phyloP scores from a whole-genome alignment of 495 filamentous ascomycete species.

The Apodospora peruviana region DNA sequence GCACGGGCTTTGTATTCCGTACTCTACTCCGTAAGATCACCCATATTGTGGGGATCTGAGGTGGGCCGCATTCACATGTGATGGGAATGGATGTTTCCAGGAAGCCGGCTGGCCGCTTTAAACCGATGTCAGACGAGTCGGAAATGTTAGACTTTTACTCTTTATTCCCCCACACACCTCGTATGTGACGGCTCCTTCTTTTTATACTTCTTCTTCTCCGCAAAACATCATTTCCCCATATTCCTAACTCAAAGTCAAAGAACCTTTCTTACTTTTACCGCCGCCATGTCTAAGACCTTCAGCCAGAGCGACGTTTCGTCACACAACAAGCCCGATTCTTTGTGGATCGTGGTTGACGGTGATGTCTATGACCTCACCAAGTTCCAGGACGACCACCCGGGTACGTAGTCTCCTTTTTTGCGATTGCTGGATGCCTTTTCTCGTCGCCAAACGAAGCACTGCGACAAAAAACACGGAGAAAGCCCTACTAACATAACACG shows the following conservation, averaged over 20 bases:
- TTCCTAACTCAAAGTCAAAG: too few relatives aligned
- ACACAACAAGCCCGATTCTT: conserved; percentile 78
- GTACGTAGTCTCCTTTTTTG: conserved; percentile 32
- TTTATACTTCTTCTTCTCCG: neutral
- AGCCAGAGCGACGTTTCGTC: conserved; percentile 77
- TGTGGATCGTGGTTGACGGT: conserved; percentile 89
- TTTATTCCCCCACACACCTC: neutral
- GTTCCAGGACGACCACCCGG: conserved; percentile 90
- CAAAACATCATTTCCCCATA: too few relatives aligned
- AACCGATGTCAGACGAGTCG: neutral
- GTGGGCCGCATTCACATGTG: conserved; percentile 11
- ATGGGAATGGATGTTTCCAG: neutral
- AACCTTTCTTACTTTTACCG: conserved; percentile 1
- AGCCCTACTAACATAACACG: too few relatives aligned
- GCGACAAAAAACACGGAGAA: too few relatives aligned
- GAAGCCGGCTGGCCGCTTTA: conserved; percentile 4
- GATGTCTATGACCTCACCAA: conserved; percentile 96
- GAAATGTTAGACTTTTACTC: neutral
- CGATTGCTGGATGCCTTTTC: conserved; percentile 12
- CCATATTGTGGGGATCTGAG: too few relatives aligned
- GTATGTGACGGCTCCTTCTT: neutral
- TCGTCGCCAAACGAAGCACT: too few relatives aligned
- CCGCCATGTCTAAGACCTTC: conserved; percentile 79
- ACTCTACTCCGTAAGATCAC: too few relatives aligned
- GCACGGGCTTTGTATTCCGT: too few relatives aligned